Evolutionary conservation across 225 moss, liverwort and hornwort genomes (phyloP).

Genomic region (Anthoceros angustus): DNA sequence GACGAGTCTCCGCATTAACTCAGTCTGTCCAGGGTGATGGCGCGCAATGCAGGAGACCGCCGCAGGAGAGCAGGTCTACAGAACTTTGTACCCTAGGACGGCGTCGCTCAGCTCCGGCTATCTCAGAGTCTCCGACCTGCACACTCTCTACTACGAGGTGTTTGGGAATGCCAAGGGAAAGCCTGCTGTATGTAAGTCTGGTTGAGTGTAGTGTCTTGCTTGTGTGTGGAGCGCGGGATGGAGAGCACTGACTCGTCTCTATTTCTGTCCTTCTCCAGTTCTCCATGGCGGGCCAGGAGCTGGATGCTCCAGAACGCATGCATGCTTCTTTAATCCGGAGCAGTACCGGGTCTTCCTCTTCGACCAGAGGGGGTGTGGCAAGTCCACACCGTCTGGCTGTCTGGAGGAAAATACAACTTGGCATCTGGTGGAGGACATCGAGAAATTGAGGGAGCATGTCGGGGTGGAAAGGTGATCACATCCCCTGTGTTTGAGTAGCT

Average conservation of each 20-base stretch:
- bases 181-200: constrained; percentile 57
- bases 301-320: constrained; percentile 60
- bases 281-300: constrained; percentile 75
- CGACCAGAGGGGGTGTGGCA: constrained; percentile 71
- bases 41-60: no score
- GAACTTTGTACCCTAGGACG: constrained; percentile 10
- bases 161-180: constrained; percentile 49
- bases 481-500: constrained; percentile 13
- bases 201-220: neutral
- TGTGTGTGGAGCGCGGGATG: no score
- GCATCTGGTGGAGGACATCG: constrained; percentile 66
- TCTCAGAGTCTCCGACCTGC: constrained; percentile 42
- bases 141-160: constrained; percentile 59
- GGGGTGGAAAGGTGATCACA: constrained; percentile 43
- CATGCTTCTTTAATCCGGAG: constrained; percentile 58
- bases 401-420: constrained; percentile 60
- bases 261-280: constrained; percentile 23
- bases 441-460: constrained; percentile 45
- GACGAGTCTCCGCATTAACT: no score
- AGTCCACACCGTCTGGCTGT: constrained; percentile 60
- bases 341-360: constrained; percentile 60
- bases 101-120: constrained; percentile 33
- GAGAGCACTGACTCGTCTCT: neutral
- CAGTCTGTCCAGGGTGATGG: no score
- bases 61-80: neutral